Conservation (phyloP, 2,329 filamentous ascomycete genomes). For the Ceratocystis diversiconidia region DNA sequence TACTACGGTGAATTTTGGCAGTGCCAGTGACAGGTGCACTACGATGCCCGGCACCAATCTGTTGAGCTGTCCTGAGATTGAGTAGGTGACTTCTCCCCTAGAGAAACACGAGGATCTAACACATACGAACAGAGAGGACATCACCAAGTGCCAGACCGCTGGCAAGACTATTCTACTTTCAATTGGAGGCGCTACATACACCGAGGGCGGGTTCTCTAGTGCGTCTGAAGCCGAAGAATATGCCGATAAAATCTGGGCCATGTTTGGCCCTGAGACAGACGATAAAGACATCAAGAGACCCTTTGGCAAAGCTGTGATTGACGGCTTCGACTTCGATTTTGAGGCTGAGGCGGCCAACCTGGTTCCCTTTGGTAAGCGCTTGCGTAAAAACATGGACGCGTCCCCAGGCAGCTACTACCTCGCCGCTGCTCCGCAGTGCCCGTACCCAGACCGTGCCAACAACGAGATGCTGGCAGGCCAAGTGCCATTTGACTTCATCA, state of each 20-base stretch:
- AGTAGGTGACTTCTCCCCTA: conserved; percentile 30
- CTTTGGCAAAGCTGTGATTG: conserved; percentile 26
- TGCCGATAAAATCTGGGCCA: conserved; percentile 28
- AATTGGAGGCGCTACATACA: conserved; percentile 33
- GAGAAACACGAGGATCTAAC: neutral
- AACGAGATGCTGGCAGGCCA: conserved; percentile 29
- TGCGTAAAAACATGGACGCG: conserved; percentile 35
- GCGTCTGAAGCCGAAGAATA: conserved; percentile 25
- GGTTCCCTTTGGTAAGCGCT: conserved; percentile 27
- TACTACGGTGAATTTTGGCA: conserved; percentile 49
- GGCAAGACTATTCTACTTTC: conserved; percentile 33
- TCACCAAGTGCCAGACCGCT: conserved; percentile 29
- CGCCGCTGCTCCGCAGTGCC: conserved; percentile 34
- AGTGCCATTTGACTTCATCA: conserved; percentile 31
- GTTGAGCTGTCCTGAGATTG: conserved; percentile 49
- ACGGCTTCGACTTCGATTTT: conserved; percentile 33
- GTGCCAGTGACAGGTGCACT: conserved; percentile 46
- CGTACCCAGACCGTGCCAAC: conserved; percentile 24
- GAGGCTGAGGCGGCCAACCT: conserved; percentile 22
- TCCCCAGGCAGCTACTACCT: conserved; percentile 26
- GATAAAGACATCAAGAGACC: conserved; percentile 27
- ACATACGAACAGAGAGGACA: conserved; percentile 22
- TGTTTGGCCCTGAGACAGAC: conserved; percentile 27
- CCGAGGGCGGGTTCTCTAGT: conserved; percentile 37
- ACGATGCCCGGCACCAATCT: conserved; percentile 43